Base-by-base conservation (phyloP, 768 basidiomycete genomes). In the Suillus subluteus region DNA sequence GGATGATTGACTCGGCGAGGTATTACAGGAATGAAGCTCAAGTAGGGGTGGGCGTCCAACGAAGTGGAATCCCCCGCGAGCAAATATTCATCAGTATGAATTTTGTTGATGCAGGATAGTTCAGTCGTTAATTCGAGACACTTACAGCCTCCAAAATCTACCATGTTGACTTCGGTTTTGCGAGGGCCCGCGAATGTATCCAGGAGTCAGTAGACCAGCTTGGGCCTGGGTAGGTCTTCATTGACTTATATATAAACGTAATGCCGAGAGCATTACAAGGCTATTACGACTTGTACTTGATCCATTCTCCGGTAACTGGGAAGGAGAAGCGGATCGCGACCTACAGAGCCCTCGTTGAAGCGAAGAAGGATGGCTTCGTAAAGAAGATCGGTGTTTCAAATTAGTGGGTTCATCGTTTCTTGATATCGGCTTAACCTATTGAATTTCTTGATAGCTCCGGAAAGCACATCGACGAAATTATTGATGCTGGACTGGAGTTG, bases 271-370 rank as follows among this genome's bases (percentile, higher is more conserved):
- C 41, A 9, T 9, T 26, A 69, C 13, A 62, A 83, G 82, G 73
- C 48, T 84, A 83, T 58, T 79, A 82, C 68, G 84, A 84, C 70
- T 75, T 86, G 41, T 84, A 79, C 69, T 79, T 86, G 11, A 77
- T 85, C 40, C 85, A 86, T 66, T 77, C 81, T 43, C 80, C 84
- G 0, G 67, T 74, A 41, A 76, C 78, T 1, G 83, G 83, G 5
- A 79, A 69, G 41, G 75, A 74, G 23, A 73, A 73, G 35, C 78
- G 84, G 18, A 71, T 85, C 12, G 73, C 74, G 44, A 81, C 74
- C 16, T 86, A 82, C 72, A 78, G 71, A 64, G 82, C 79, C 2
- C 72, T 85, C 21, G 64, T 78, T 15, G 75, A 81, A 23, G 72
- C 76, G 21, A 74, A 76, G 58, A 59, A 62, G 13, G 76, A 71